Evolutionary conservation across 129 eudicot genomes (phyloP).

Genomic region (Mikania micrantha): DNA sequence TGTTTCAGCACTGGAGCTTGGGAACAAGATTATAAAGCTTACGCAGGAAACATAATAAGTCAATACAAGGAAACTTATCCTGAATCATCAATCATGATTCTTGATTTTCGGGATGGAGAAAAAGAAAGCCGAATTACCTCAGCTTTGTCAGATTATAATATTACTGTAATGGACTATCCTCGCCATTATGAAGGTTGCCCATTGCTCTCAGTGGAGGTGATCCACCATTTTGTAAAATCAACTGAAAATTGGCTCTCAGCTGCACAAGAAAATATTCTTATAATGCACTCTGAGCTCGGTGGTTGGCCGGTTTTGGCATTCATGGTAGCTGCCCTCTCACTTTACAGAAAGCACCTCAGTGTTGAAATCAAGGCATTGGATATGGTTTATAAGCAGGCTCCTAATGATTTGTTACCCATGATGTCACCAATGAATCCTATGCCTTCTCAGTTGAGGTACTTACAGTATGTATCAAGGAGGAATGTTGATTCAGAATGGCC

Average conservation of each 20-base stretch:
- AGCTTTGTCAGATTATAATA: slow-evolving; percentile 47
- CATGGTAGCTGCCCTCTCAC: slow-evolving; percentile 72
- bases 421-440: slow-evolving; percentile 57
- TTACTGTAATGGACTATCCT: slow-evolving; percentile 78
- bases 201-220: slow-evolving; percentile 65
- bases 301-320: slow-evolving; percentile 91
- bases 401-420: slow-evolving; percentile 53
- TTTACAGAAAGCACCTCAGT: slow-evolving; percentile 47
- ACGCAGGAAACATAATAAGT: slow-evolving; percentile 37
- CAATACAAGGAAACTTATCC: slow-evolving; percentile 48
- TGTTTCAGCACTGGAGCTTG: slow-evolving; percentile 60
- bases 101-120: slow-evolving; percentile 65
- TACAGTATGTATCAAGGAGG: slow-evolving; percentile 72
- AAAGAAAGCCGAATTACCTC: slow-evolving; percentile 46
- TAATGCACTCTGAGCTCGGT: slow-evolving; percentile 79
- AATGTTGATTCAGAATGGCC: slow-evolving; percentile 75
- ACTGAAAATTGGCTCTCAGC: slow-evolving; percentile 79
- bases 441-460: slow-evolving; percentile 80
- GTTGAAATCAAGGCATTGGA: slow-evolving; percentile 68
- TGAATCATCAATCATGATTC: slow-evolving; percentile 54
- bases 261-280: slow-evolving; percentile 56
- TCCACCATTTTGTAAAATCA: slow-evolving; percentile 71
- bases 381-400: slow-evolving; percentile 70
- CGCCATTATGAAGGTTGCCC: slow-evolving; percentile 79
- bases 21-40: slow-evolving; percentile 57